Percentiles rank a stretch among this genome's conserved stretches.
These are phyloP conservation scores for Erigeron philadelphicus DNA, from an alignment of 140 eudicot genomes.

Conservation along the genomic window DNA sequence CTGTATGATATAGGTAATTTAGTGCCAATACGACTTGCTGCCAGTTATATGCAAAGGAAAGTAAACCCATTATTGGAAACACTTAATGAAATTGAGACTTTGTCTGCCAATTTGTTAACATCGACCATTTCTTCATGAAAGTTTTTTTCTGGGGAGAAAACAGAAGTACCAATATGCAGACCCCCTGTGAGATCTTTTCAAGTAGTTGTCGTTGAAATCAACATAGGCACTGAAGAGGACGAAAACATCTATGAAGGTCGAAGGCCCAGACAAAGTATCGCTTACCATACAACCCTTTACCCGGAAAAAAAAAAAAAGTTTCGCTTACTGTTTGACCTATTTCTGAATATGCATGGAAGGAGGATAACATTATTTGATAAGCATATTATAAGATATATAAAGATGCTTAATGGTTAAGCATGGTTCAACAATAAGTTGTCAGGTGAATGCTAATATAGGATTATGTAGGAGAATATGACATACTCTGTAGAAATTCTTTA, in stretches of 20 bases:
- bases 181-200: conserved; percentile 51
- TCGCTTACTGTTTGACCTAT: conserved; percentile 24
- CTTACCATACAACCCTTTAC: too few relatives aligned
- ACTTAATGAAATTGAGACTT: not conserved
- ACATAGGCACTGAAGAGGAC: conserved; percentile 47
- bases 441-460: too few relatives aligned
- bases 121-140: not conserved
- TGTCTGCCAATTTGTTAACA: not conserved
- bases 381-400: not conserved
- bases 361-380: not conserved
- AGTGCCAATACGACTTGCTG: not conserved
- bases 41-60: not conserved
- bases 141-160: not conserved
- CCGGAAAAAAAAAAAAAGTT: too few relatives aligned
- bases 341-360: too few relatives aligned
- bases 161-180: conserved; percentile 47
- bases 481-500: not conserved
- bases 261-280: conserved; percentile 62
- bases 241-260: conserved; percentile 50
- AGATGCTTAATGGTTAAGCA: not conserved
- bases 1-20: not conserved
- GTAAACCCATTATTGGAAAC: not conserved
- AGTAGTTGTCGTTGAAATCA: conserved; percentile 43
- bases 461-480: too few relatives aligned
- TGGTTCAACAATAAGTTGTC: conserved; percentile 8